These are phyloP conservation scores for Cadophora luteo-olivacea DNA, from an alignment of 2,329 filamentous ascomycete genomes.

Conservation along the genomic window DNA sequence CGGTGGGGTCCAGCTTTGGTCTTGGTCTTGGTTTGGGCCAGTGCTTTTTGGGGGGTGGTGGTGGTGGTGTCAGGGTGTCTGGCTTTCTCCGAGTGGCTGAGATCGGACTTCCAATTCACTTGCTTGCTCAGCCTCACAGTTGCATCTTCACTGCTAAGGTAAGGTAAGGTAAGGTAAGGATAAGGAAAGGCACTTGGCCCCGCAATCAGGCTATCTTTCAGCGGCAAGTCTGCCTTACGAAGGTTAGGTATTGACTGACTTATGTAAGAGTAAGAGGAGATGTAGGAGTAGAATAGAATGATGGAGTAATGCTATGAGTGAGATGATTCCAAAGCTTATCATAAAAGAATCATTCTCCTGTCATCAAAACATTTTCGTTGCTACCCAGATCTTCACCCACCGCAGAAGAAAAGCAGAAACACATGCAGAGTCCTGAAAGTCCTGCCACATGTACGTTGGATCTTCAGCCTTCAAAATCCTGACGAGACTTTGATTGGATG, in stretches of 20 bases:
- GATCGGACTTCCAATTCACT: not conserved
- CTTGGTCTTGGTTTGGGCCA: no score
- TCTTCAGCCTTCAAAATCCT: not conserved
- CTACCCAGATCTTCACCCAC: not conserved
- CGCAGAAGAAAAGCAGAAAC: not conserved
- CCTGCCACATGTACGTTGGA: not conserved
- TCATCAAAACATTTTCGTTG: not conserved
- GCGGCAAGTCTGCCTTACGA: slow-evolving; percentile 30
- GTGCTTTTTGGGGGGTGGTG: no score
- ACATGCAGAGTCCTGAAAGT: slow-evolving; percentile 2
- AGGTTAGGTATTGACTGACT: no score
- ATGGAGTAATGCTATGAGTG: not conserved
- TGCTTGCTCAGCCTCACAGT: slow-evolving; percentile 22
- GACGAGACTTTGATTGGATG: not conserved
- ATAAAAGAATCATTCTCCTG: no score
- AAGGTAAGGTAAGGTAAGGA: no score
- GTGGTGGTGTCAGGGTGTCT: no score
- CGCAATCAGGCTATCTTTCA: slow-evolving; percentile 25
- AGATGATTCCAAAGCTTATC: not conserved
- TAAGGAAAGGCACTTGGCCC: slow-evolving; percentile 14
- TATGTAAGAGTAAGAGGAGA: not conserved
- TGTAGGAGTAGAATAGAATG: not conserved
- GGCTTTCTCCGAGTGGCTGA: not conserved
- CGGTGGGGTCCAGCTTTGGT: no score
- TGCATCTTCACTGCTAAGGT: not conserved